Percentiles rank a stretch among this genome's conserved stretches.
These are phyloP conservation scores for Gelatoporia subvermispora DNA, from an alignment of 768 basidiomycete genomes.

Conservation along the genomic window DNA sequence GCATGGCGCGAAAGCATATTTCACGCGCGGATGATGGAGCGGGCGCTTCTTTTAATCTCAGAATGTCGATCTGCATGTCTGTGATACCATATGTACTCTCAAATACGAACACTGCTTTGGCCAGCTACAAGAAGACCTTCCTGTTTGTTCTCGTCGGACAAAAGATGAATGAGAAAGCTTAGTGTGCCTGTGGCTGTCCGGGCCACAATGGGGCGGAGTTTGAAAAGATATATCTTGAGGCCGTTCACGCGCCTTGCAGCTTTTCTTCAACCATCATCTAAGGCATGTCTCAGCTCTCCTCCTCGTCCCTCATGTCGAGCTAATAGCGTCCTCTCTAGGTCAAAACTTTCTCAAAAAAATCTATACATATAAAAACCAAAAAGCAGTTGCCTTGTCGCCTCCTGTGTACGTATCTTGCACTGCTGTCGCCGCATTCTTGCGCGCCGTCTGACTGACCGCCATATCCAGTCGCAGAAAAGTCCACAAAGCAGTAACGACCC, in stretches of 20 bases:
- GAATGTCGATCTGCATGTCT: too few relatives aligned
- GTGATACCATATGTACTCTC: too few relatives aligned
- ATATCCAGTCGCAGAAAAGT: constrained; percentile 65
- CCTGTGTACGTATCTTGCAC: constrained; percentile 47
- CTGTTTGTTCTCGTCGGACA: too few relatives aligned
- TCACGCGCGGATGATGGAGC: constrained; percentile 62
- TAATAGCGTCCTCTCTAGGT: constrained; percentile 29
- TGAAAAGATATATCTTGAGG: constrained; percentile 23
- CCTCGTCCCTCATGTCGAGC: constrained; percentile 10
- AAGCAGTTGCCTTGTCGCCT: constrained; percentile 76
- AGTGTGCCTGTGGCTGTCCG: too few relatives aligned
- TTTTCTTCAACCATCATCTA: constrained; percentile 66
- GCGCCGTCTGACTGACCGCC: constrained; percentile 14
- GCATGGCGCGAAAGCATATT: constrained; percentile 86
- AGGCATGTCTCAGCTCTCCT: constrained; percentile 32
- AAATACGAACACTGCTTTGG: too few relatives aligned
- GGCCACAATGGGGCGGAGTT: constrained; percentile 32
- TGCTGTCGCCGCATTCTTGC: constrained; percentile 8
- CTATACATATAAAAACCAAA: constrained; percentile 59
- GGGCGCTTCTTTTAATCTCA: too few relatives aligned
- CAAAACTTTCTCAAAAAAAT: constrained; percentile 53
- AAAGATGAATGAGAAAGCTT: too few relatives aligned
- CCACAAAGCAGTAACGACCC: constrained; percentile 92
- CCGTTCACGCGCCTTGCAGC: constrained; percentile 12
- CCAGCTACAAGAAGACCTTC: too few relatives aligned